These are phyloP conservation scores for Solanum rostratum DNA, from an alignment of 257 asterid species.

Conservation along the genomic window DNA sequence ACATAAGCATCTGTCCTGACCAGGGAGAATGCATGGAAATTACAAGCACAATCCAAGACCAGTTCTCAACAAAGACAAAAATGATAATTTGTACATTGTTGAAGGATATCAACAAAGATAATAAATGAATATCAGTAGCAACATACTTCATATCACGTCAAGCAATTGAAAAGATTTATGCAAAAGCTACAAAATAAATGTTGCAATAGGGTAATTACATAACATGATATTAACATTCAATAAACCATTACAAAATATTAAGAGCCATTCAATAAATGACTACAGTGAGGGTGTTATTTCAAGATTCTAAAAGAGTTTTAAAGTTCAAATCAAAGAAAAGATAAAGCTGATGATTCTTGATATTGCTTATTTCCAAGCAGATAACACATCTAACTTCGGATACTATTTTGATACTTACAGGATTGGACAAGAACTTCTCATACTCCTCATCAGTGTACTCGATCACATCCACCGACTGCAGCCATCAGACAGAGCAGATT, in stretches of 20 bases:
- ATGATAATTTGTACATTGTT: background rate
- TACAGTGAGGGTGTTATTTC: background rate
- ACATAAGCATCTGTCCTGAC: background rate
- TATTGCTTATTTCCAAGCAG: background rate
- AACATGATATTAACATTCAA: background rate
- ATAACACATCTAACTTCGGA: background rate
- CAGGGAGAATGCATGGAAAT: background rate
- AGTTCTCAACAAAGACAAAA: background rate
- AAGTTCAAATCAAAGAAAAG: background rate
- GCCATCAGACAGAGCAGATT: background rate
- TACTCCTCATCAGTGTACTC: slow-evolving; percentile 94
- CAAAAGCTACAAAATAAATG: background rate
- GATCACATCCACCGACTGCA: slow-evolving; percentile 85
- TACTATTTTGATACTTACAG: slow-evolving; percentile 38
- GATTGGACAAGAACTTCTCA: slow-evolving; percentile 62
- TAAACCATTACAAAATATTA: background rate
- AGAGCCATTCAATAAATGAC: background rate
- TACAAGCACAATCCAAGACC: background rate
- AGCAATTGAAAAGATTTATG: background rate
- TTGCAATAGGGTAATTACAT: background rate
- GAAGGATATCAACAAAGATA: background rate
- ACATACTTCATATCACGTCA: background rate
- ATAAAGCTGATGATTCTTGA: background rate
- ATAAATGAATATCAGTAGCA: background rate
- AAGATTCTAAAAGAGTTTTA: background rate